Conservation (phyloP, 2,329 filamentous ascomycete species). For the Pyrenochaeta sp. region DNA sequence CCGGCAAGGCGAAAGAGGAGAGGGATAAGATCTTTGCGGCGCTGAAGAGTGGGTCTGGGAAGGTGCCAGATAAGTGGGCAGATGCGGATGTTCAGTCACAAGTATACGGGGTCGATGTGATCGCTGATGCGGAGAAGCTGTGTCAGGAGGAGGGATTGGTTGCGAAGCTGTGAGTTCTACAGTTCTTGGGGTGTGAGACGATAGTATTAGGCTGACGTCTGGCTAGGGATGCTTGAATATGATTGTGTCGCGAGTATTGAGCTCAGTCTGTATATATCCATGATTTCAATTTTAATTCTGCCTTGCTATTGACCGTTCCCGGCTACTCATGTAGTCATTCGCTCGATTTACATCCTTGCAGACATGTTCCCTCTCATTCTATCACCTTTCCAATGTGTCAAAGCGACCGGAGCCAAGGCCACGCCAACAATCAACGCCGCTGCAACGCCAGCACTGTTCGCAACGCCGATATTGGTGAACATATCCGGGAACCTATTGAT, state of each 20-base stretch:
- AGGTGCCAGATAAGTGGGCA: conserved; percentile 62
- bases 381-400: conserved; percentile 38
- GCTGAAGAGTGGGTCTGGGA: conserved; percentile 53
- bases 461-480: conserved; percentile 48
- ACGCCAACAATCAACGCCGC: conserved; percentile 42
- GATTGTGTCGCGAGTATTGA: neutral
- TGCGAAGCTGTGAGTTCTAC: conserved; percentile 29
- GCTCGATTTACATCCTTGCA: conserved; percentile 20
- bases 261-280: neutral
- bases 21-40: conserved; percentile 64
- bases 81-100: conserved; percentile 60
- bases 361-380: conserved; percentile 29
- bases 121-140: conserved; percentile 54
- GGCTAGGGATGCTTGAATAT: neutral
- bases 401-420: conserved; percentile 30
- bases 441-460: conserved; percentile 49
- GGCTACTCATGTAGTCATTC: neutral
- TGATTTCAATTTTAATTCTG: neutral
- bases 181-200: neutral
- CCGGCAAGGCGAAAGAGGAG: conserved; percentile 67
- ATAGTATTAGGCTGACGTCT: neutral
- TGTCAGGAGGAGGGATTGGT: conserved; percentile 49
- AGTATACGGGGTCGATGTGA: conserved; percentile 58
- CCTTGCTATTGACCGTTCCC: neutral
- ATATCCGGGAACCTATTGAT: conserved; percentile 45